Percentiles rank a stretch among this genome's conserved stretches.
Evolutionary conservation across 2,329 filamentous ascomycete species (phyloP).

Genomic region (Apiospora sp.): DNA sequence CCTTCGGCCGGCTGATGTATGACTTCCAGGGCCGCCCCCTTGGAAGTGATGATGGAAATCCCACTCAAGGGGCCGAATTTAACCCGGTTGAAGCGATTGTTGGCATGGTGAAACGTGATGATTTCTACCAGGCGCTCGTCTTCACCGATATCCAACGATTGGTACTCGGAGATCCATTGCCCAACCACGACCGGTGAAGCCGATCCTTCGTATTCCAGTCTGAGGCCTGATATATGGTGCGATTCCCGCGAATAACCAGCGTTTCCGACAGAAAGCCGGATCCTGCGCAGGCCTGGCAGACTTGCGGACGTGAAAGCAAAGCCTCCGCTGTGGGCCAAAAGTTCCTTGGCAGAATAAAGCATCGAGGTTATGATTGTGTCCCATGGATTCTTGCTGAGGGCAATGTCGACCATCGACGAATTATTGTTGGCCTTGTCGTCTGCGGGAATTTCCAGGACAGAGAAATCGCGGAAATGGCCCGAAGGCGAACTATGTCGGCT

Average conservation of each 20-base stretch:
- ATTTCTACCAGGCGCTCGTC: conserved; percentile 33
- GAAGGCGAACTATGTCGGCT: not conserved
- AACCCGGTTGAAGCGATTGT: conserved; percentile 29
- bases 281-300: conserved; percentile 28
- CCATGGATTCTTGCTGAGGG: not conserved
- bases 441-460: not conserved
- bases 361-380: conserved; percentile 23
- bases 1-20: conserved; percentile 26
- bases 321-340: conserved; percentile 28
- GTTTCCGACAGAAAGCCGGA: conserved; percentile 32
- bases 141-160: conserved; percentile 26
- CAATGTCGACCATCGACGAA: not conserved
- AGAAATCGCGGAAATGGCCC: conserved; percentile 2
- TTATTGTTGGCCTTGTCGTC: not conserved
- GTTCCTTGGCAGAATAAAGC: conserved; percentile 29
- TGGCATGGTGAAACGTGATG: conserved; percentile 32
- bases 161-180: conserved; percentile 33
- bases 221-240: conserved; percentile 32
- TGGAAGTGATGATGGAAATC: conserved; percentile 29
- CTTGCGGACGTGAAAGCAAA: conserved; percentile 32
- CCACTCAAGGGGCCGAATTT: conserved; percentile 32
- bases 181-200: conserved; percentile 31
- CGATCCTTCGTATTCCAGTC: conserved; percentile 33
- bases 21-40: conserved; percentile 29
- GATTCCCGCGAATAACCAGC: not conserved